A percentile compares a stretch with the other conserved stretches of the same genome.
phyloP scores from a whole-genome alignment of 2,329 filamentous ascomycete species.

The Truncatella angustata region DNA sequence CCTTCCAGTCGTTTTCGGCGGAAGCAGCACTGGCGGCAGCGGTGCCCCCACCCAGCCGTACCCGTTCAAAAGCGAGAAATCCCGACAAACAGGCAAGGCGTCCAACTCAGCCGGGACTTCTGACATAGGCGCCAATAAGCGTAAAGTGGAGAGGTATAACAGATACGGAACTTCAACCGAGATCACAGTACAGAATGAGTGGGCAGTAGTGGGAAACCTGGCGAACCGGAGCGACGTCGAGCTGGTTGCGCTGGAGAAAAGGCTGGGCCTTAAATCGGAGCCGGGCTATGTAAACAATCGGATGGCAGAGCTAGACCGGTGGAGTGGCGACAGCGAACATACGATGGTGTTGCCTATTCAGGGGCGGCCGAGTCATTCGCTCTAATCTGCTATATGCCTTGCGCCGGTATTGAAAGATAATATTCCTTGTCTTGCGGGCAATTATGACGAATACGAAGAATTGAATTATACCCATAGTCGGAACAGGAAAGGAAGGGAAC shows the following conservation, averaged over 20 bases:
- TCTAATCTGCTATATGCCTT: no score
- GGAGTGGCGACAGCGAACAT: neutral
- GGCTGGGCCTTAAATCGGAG: neutral
- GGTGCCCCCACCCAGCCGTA: neutral
- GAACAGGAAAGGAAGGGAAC: no score
- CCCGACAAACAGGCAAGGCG: neutral
- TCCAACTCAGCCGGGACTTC: neutral
- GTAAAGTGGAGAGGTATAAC: neutral
- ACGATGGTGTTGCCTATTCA: neutral
- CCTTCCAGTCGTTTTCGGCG: neutral
- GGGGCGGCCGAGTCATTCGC: neutral
- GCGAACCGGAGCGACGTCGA: conserved; percentile 7
- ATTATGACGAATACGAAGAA: no score
- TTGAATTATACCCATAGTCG: no score
- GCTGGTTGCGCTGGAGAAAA: conserved; percentile 4
- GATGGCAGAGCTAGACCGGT: neutral
- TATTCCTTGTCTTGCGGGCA: no score
- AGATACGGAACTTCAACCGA: neutral
- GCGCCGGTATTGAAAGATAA: no score
- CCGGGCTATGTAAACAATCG: neutral
- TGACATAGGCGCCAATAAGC: neutral
- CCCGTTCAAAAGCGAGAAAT: neutral
- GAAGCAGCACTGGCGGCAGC: neutral
- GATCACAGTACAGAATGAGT: conserved; percentile 5
- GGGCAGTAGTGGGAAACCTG: neutral